phyloP scores from a whole-genome alignment of 192 early-diverging fungal genomes.

The Mortierella alpina region DNA sequence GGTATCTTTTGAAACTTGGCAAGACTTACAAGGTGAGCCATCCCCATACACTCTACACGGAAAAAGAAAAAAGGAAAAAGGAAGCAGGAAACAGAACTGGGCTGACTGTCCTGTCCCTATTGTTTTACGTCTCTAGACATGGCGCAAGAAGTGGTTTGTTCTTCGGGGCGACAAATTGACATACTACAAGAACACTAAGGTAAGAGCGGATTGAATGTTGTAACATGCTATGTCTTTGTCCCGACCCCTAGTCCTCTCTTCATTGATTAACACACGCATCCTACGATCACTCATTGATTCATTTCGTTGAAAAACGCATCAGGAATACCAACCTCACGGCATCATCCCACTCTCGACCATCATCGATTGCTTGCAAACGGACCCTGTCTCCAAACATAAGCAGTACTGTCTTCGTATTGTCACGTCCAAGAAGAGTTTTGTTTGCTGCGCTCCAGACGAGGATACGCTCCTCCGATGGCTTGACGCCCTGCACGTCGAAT shows the following conservation, averaged over 20 bases:
- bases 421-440: constrained; percentile 63
- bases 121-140: constrained; percentile 48
- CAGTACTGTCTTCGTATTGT: constrained; percentile 66
- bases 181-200: constrained; percentile 72
- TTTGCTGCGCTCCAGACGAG: constrained; percentile 60
- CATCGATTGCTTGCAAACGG: constrained; percentile 65
- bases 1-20: constrained; percentile 64
- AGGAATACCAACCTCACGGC: constrained; percentile 63
- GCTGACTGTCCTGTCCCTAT: neutral
- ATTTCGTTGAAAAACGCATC: neutral
- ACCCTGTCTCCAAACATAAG: constrained; percentile 63
- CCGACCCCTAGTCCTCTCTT: neutral
- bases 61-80: neutral
- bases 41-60: neutral
- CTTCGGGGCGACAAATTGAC: constrained; percentile 63
- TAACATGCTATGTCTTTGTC: neutral
- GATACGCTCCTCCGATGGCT: constrained; percentile 62
- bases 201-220: constrained; percentile 3
- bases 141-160: constrained; percentile 76
- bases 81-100: neutral
- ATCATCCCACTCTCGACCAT: constrained; percentile 62
- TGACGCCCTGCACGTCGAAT: constrained; percentile 60
- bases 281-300: neutral
- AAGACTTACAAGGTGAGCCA: constrained; percentile 59
- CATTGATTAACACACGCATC: no score